Evolutionary conservation across 1,284 basidiomycete species (phyloP), one percentile per base, ranked within the genome.

Genomic region (Sparassis latifolia): DNA sequence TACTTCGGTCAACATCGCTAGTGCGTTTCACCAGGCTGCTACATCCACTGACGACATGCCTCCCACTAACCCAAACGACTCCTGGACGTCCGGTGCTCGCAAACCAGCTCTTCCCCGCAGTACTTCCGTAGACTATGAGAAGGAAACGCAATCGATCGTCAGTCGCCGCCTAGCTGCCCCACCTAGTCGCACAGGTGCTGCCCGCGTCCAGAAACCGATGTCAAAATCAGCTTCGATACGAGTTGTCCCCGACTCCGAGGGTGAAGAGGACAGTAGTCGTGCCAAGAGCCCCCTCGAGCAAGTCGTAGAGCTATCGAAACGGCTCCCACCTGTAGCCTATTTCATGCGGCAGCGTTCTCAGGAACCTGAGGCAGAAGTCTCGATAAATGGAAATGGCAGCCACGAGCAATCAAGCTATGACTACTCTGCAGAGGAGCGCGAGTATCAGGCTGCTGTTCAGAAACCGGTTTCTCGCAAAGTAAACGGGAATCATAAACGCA

Each of bases 1-100:
- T 66, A 92, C 90, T 44, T 84, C 86, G 39, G 89, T 92, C 47
- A 88, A 89, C 66, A 83, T 91, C 62, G 90, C 89, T 30, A 79
- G 80, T 59, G 90, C 89, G 29, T 87, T 92, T 61, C 71, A 76
- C 56, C 82, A 84, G 66, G 89, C 88, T 37, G 83, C 74, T 35
- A 65, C 68, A 32, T 70, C 69, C n/a, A 58, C 65, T 63, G 71
- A 74, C 46, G 73, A 58, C 66, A 56, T 56, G 31, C 60, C 52
- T 47, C 49, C 59, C 10, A 66, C 62, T 54, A 79, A 75, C 59
- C 77, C 80, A 27, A 84, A 84, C 63, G 69, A 71, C 45, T 66
- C 80, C 0, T 88, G 85, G 86, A 79, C 81, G 2, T 82, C 84
- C 1, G 75, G 75, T 46, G 70, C 76, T n/a, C 68, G 72, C 7